phyloP scores from a whole-genome alignment of 2,329 filamentous ascomycete genomes.

The Aphanoascus verrucosus region DNA sequence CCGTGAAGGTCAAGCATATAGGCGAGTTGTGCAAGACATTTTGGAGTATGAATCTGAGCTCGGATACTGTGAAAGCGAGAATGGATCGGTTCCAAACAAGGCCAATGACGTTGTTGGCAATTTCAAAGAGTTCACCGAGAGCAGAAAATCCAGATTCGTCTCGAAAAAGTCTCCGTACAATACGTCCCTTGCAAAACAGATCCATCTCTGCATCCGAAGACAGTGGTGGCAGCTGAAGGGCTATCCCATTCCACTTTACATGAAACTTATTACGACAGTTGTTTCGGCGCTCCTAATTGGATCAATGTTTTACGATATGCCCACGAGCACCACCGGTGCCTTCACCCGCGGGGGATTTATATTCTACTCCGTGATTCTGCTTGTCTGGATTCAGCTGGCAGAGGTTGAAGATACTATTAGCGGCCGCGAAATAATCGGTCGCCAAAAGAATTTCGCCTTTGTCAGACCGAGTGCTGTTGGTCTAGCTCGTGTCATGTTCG shows the following conservation, averaged over 20 bases:
- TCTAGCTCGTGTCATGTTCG: conserved; percentile 51
- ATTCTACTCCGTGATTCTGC: conserved; percentile 72
- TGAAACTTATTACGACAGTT: conserved; percentile 38
- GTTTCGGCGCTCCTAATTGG: conserved; percentile 48
- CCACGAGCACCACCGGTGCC: conserved; percentile 46
- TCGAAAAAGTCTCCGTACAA: conserved; percentile 53
- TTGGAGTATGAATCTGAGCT: conserved; percentile 33
- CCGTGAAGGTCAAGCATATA: conserved; percentile 33
- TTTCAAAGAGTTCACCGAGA: conserved; percentile 50
- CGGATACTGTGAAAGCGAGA: conserved; percentile 23
- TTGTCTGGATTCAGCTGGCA: conserved; percentile 76
- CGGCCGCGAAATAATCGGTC: conserved; percentile 50
- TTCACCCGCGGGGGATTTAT: conserved; percentile 71
- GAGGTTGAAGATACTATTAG: conserved; percentile 40
- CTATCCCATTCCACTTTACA: conserved; percentile 55
- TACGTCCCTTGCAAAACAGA: conserved; percentile 63
- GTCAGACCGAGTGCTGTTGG: conserved; percentile 58
- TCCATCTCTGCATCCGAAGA: conserved; percentile 57
- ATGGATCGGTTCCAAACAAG: background rate
- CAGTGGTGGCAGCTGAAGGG: conserved; percentile 61
- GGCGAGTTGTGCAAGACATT: conserved; percentile 28
- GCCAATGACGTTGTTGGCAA: conserved; percentile 41
- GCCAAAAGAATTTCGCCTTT: conserved; percentile 58
- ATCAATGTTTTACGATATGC: conserved; percentile 70
- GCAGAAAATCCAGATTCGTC: background rate